A percentile compares a stretch with the other conserved stretches of the same genome.
Evolutionary conservation across 169 alveolate species (phyloP).

Genomic region (Theileria annulata): DNA sequence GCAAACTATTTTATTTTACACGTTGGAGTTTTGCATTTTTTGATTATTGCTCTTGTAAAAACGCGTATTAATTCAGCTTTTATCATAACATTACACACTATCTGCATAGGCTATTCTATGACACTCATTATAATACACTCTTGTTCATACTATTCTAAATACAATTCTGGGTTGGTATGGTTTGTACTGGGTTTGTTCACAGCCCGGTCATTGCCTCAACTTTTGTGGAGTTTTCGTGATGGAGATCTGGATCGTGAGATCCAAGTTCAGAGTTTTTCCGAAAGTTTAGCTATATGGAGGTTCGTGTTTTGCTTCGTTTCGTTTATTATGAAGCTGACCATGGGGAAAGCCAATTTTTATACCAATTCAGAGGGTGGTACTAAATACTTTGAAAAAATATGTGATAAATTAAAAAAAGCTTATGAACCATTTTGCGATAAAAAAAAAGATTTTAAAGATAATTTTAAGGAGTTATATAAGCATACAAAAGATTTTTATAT

Average conservation of each 20-base stretch:
- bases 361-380: background rate
- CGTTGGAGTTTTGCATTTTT: background rate
- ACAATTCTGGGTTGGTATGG: background rate
- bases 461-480: background rate
- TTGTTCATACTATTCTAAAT: constrained; percentile 5
- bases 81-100: background rate
- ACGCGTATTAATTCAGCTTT: background rate
- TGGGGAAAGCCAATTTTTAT: background rate
- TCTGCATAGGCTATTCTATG: background rate
- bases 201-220: constrained; percentile 12
- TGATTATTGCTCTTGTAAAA: background rate
- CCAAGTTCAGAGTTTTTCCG: background rate
- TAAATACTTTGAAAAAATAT: background rate
- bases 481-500: background rate
- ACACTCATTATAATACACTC: constrained; percentile 22
- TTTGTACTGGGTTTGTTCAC: constrained; percentile 2
- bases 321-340: background rate
- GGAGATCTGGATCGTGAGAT: background rate
- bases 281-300: background rate
- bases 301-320: constrained; percentile 1
- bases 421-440: too few relatives aligned
- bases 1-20: background rate
- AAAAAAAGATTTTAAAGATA: background rate
- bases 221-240: constrained; percentile 3
- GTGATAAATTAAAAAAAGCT: background rate